These are phyloP conservation scores for Clavispora vitiphila DNA, from an alignment of 805 yeast species.

Conservation along the genomic window DNA sequence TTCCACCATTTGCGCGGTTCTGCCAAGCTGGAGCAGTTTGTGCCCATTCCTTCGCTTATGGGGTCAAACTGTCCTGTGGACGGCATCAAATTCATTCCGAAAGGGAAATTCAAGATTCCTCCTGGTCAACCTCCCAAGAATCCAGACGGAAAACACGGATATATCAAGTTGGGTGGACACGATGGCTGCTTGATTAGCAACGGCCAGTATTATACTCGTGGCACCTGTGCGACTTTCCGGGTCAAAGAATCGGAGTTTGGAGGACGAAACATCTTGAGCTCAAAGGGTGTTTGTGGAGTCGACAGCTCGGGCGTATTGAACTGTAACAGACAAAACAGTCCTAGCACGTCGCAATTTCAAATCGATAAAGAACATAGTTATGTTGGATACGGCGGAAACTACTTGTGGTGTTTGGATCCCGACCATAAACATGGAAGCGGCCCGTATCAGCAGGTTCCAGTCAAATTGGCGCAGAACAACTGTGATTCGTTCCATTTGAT, in stretches of 20 bases:
- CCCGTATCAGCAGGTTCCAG: conserved; percentile 42
- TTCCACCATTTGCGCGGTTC: conserved; percentile 22
- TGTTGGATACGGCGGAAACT: conserved; percentile 58
- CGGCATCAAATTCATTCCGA: conserved; percentile 73
- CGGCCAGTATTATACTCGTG: conserved; percentile 79
- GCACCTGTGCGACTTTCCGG: conserved; percentile 79
- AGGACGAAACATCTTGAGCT: conserved; percentile 63
- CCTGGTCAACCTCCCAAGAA: conserved; percentile 14
- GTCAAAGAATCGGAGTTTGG: conserved; percentile 58
- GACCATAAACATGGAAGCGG: conserved; percentile 14
- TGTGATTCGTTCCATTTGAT: conserved; percentile 12
- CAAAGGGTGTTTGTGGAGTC: conserved; percentile 68
- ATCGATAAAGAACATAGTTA: conserved; percentile 40
- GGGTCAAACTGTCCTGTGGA: conserved; percentile 60
- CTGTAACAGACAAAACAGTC: conserved; percentile 11
- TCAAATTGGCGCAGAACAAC: conserved; percentile 36
- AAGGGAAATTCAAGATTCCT: conserved; percentile 29
- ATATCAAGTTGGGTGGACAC: conserved; percentile 45
- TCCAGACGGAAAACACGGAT: conserved; percentile 20
- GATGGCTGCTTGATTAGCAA: conserved; percentile 77
- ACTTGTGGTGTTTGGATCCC: conserved; percentile 58
- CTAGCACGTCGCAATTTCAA: conserved; percentile 50
- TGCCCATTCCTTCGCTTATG: conserved; percentile 54
- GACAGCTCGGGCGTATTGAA: conserved; percentile 8
- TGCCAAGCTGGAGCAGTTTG: conserved; percentile 25